Percentiles rank a stretch among this genome's conserved stretches.
These are phyloP conservation scores for Cryptococcus sp. DNA, from an alignment of 1,284 basidiomycete genomes.

Conservation along the genomic window DNA sequence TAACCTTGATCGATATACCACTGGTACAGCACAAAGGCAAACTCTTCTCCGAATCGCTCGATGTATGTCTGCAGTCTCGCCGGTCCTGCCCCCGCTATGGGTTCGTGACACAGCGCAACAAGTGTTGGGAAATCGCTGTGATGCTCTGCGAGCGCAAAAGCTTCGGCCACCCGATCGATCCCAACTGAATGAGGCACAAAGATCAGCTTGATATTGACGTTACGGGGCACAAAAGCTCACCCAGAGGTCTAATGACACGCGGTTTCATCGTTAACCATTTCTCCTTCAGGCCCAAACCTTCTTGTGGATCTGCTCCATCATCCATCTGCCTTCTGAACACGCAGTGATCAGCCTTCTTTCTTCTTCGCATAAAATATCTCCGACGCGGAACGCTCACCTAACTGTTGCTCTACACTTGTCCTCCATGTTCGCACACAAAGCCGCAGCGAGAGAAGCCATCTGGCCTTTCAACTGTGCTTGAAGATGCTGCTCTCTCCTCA, in stretches of 20 bases:
- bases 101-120: slow-evolving; percentile 72
- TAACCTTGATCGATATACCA: slow-evolving; percentile 60
- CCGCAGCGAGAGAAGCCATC: slow-evolving; percentile 69
- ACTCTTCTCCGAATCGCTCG: slow-evolving; percentile 75
- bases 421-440: slow-evolving; percentile 69
- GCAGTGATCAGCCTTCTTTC: slow-evolving; percentile 8
- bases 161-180: slow-evolving; percentile 66
- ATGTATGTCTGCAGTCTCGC: slow-evolving; percentile 65
- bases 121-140: slow-evolving; percentile 81
- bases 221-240: slow-evolving; percentile 20
- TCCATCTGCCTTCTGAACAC: slow-evolving; percentile 35
- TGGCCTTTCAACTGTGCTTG: slow-evolving; percentile 58
- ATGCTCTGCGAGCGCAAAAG: slow-evolving; percentile 79
- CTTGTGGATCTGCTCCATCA: slow-evolving; percentile 39
- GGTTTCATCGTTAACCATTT: slow-evolving; percentile 45
- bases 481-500: slow-evolving; percentile 28
- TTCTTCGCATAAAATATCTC: not conserved
- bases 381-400: slow-evolving; percentile 6
- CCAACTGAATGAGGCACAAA: slow-evolving; percentile 57
- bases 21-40: slow-evolving; percentile 82
- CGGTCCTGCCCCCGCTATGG: slow-evolving; percentile 28
- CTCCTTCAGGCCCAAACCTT: slow-evolving; percentile 34
- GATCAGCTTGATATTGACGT: not conserved
- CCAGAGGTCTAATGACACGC: slow-evolving; percentile 47
- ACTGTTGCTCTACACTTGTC: slow-evolving; percentile 57